Evolutionary conservation across 345 rosid genomes (phyloP), one percentile per base, ranked within the genome.

Genomic region (Citrus australasica): DNA sequence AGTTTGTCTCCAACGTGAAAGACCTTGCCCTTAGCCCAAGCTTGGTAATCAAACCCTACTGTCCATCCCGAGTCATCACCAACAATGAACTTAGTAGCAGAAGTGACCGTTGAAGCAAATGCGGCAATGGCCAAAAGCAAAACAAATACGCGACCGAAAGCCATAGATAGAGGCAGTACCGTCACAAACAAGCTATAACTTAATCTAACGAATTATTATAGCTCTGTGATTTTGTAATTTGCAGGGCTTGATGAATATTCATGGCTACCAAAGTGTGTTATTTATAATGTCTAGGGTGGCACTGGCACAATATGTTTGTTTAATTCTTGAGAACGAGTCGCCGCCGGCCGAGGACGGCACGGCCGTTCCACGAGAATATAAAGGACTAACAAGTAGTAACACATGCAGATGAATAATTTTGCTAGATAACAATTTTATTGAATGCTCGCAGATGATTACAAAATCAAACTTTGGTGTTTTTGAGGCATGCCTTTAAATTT

Each of bases 41-140:
- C 55, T 14, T 56, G 66, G 76, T 83, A 81, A 76, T 88, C 82
- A 78, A 71, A 71, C 2, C 59, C 51, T 53, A 24, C 10, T 0
- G 81, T 83, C 91, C 89, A 86, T 0, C 89, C 85, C 1, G 9
- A 7, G 0, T 64, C 76, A 51, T 86, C 88, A 13, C 88, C 73
- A 24, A 88, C 87, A 2, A 81, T n/a, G 76, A 74, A 79, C 65
- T 83, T 79, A 1, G 19, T 77, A 2, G 84, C 87, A 73, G 65
- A 24, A 35, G 37, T 74, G 56, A 62, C 56, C 9, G 38, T 30
- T 2, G 85, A 85, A 62, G 59, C 71, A n/a, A 30, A 13, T 5
- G 78, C 38, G 68, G 55, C 86, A 25, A 76, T 2, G 13, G 83
- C 67, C 56, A 27, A 48, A 3, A 82, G 24, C 62, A 77, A 21